Evolutionary conservation across 768 basidiomycete genomes (phyloP), one percentile per base, ranked within the genome.

Genomic region (Leccinum pellstonianum): DNA sequence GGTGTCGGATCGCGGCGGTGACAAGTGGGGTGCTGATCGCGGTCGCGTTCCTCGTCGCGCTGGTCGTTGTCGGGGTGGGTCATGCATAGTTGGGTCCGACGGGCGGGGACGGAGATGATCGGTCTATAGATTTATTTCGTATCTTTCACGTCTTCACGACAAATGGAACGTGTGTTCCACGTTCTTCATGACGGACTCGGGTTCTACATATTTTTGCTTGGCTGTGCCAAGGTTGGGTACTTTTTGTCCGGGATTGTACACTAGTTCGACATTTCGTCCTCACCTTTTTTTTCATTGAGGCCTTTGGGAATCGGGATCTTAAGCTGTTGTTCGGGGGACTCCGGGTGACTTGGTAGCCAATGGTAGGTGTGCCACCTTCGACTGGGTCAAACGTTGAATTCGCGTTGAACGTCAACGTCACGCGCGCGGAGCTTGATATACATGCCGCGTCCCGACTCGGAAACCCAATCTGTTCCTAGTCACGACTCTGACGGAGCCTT

Each of bases 1-100:
- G 75, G 68, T 87, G 68, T 79, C 83, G 81, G 74, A 81, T 76
- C 74, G 90, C 79, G 68, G 87, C 68, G 75, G 83, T 85, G 75
- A 79, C 70, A 76, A 87, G 79, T 69, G 87, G 75, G 74, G 76
- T 76, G 64, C 74, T 78, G 77, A 80, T 82, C 3, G 27, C 70
- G 19, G 59, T 69, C 2, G 86, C 81, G 4, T 79, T 86, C 62
- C 78, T 88, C 46, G 82, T 76, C 38, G 76, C 80, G 21, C 64
- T 87, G 59, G 62, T 84, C 55, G 68, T 83, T n/a, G 66, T 63
- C 33, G 65, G 56, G n/a, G 19, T 49, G 21, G 31, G 54, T 0
- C 23, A 38, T 41, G 53, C 6, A 37, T 49, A 47, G 17, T 7
- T 52, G 25, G 31, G 15, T 25, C 21, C 21, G 21, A 21, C 8